phyloP scores from a whole-genome alignment of 2,329 filamentous ascomycete genomes.

The Alternaria burnsii region DNA sequence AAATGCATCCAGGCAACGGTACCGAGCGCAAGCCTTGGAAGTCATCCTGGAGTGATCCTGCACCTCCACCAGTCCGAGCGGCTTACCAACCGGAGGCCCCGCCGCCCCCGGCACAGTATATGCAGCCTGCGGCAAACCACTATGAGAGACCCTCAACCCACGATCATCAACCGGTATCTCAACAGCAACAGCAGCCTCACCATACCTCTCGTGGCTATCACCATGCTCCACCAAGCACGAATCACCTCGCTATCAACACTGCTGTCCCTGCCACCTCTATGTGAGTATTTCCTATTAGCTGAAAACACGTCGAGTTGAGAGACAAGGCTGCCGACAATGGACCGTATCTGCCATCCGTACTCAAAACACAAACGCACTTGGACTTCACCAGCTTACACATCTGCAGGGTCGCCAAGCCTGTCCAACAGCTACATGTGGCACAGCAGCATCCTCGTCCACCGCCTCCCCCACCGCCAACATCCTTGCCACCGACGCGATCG shows the following conservation, averaged over 20 bases:
- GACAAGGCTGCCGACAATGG: not conserved
- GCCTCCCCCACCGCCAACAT: conserved; percentile 28
- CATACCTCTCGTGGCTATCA: conserved; percentile 44
- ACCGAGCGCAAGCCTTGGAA: conserved; percentile 42
- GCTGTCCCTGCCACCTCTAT: conserved; percentile 21
- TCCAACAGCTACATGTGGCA: conserved; percentile 38
- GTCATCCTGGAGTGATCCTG: conserved; percentile 31
- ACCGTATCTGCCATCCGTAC: not conserved
- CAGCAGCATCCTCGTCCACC: conserved; percentile 35
- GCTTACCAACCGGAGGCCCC: conserved; percentile 34
- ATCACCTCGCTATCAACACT: conserved; percentile 33
- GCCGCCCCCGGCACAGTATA: conserved; percentile 28
- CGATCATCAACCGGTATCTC: conserved; percentile 33
- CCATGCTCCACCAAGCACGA: conserved; percentile 42
- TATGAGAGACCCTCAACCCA: conserved; percentile 34
- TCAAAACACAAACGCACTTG: not conserved
- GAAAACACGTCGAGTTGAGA: not conserved
- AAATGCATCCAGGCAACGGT: conserved; percentile 20
- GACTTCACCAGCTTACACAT: conserved; percentile 1
- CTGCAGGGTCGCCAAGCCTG: conserved; percentile 51
- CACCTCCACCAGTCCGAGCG: conserved; percentile 30
- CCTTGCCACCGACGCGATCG: conserved; percentile 33
- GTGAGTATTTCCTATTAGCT: conserved; percentile 7
- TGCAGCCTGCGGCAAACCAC: conserved; percentile 26
- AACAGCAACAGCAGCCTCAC: conserved; percentile 36